phyloP scores from a whole-genome alignment of 352 stramenopile genomes.

The Hyaloperonospora arabidopsidis region DNA sequence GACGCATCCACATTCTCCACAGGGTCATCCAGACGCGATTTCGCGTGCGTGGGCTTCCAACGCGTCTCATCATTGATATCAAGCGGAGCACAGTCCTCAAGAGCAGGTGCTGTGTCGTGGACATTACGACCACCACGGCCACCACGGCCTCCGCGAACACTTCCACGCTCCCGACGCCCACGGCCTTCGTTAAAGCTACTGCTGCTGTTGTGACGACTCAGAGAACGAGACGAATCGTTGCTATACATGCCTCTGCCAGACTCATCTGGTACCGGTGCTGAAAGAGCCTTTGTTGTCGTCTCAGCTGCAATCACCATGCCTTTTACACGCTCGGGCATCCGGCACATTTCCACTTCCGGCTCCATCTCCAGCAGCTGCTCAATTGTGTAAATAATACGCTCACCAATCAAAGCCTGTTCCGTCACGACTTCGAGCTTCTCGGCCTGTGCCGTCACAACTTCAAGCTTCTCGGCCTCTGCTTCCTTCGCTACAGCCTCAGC shows the following conservation, averaged over 20 bases:
- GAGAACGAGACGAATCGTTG: constrained; percentile 38
- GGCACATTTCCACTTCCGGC: constrained; percentile 37
- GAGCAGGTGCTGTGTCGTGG: constrained; percentile 42
- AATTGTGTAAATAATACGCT: constrained; percentile 72
- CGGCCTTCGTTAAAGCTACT: constrained; percentile 32
- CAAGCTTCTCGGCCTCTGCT: constrained; percentile 15
- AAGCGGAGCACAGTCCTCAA: constrained; percentile 59
- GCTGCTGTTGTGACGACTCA: constrained; percentile 39
- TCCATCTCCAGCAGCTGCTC: constrained; percentile 68
- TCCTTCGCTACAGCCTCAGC: constrained; percentile 3
- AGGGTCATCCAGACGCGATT: constrained; percentile 42
- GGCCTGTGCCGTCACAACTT: constrained; percentile 32
- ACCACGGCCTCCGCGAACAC: constrained; percentile 33
- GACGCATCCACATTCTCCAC: constrained; percentile 57
- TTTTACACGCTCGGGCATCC: constrained; percentile 46
- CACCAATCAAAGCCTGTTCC: constrained; percentile 35
- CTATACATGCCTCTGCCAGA: constrained; percentile 28
- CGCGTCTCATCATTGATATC: constrained; percentile 78
- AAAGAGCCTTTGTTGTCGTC: constrained; percentile 44
- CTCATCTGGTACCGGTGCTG: constrained; percentile 14
- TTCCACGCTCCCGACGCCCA: constrained; percentile 34
- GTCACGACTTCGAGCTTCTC: constrained; percentile 27
- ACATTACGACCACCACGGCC: constrained; percentile 38
- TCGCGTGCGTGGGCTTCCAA: constrained; percentile 69
- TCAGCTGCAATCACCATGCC: constrained; percentile 38